A percentile compares a stretch with the other conserved stretches of the same genome.
These are phyloP conservation scores for Lodderomyces metapsilosis DNA, from an alignment of 1,139 yeast genomes.

Conservation along the genomic window DNA sequence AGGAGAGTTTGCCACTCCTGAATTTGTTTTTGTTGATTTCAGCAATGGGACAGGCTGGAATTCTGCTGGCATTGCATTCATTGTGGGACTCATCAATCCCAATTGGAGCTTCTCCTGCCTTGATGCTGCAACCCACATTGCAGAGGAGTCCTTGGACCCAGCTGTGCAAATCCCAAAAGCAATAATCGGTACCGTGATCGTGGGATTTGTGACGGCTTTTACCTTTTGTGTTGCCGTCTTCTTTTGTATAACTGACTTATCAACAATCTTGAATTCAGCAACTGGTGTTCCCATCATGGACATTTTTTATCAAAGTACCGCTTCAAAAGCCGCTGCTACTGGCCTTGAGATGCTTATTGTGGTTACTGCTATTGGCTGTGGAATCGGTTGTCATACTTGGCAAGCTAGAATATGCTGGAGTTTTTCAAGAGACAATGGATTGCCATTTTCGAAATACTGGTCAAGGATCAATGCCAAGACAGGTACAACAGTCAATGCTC, in stretches of 20 bases:
- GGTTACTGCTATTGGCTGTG: constrained; percentile 67
- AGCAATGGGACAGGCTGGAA: constrained; percentile 68
- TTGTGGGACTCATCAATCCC: constrained; percentile 65
- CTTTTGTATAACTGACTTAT: constrained; percentile 54
- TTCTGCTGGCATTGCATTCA: constrained; percentile 57
- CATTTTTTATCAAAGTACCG: constrained; percentile 58
- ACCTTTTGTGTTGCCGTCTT: constrained; percentile 61
- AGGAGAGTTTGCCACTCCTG: constrained; percentile 54
- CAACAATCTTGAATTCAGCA: constrained; percentile 40
- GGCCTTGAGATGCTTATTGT: constrained; percentile 57
- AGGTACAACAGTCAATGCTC: constrained; percentile 38
- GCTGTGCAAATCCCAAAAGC: constrained; percentile 62
- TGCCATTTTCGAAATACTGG: constrained; percentile 39
- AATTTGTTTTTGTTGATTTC: constrained; percentile 61
- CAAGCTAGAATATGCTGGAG: constrained; percentile 78
- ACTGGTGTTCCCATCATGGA: constrained; percentile 66
- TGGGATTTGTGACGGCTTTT: constrained; percentile 64
- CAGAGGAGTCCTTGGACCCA: constrained; percentile 62
- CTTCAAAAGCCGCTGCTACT: constrained; percentile 56
- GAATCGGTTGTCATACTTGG: constrained; percentile 73
- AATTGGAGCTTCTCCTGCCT: constrained; percentile 70
- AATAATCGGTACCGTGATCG: constrained; percentile 62
- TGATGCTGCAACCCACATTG: constrained; percentile 70
- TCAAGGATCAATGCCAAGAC: constrained; percentile 27
- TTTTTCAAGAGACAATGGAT: constrained; percentile 63